phyloP scores from a whole-genome alignment of 352 stramenopile species.

The Globisporangium mamillatum region DNA sequence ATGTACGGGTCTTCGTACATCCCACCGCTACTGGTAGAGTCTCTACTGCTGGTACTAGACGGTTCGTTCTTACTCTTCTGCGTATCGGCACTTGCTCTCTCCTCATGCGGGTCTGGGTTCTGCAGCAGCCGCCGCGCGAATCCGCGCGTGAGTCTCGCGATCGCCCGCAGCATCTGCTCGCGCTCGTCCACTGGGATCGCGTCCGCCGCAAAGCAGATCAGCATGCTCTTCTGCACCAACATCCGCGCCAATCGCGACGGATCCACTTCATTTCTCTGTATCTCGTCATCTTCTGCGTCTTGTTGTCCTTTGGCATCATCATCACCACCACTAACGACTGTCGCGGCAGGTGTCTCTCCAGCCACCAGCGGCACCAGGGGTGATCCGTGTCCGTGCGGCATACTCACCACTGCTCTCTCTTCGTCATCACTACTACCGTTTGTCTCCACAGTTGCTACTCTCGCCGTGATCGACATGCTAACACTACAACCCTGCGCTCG shows the following conservation, averaged over 20 bases:
- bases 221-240: constrained; percentile 36
- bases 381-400: not conserved
- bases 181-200: constrained; percentile 20
- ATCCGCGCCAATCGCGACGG: constrained; percentile 22
- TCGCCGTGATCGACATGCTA: not conserved
- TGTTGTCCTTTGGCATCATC: not conserved
- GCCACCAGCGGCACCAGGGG: no score
- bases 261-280: not conserved
- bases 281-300: not conserved
- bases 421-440: not conserved
- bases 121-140: constrained; percentile 38
- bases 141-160: constrained; percentile 29
- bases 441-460: not conserved
- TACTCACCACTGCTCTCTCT: not conserved
- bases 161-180: constrained; percentile 26
- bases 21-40: not conserved
- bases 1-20: constrained; percentile 28
- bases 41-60: not conserved
- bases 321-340: not conserved
- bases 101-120: constrained; percentile 12
- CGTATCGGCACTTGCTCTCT: constrained; percentile 5
- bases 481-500: not conserved
- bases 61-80: not conserved
- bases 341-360: not conserved
- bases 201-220: constrained; percentile 36